Evolutionary conservation across 805 yeast species (phyloP).

Genomic region (Barnettozyma botsteinii): DNA sequence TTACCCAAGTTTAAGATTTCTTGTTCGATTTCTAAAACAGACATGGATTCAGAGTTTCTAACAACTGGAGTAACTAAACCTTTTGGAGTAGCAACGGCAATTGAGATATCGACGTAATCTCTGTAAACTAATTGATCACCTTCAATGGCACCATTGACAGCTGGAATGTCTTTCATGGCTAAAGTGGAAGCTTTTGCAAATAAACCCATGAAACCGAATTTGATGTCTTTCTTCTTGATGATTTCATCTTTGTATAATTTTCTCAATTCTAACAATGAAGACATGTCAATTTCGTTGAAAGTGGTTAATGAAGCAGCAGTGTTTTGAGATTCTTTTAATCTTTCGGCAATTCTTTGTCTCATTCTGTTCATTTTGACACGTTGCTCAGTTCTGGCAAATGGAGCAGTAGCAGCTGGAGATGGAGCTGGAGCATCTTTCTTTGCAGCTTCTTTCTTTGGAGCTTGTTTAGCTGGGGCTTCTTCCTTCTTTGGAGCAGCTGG

Average conservation of each 20-base stretch:
- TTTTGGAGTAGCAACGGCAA: conserved; percentile 99
- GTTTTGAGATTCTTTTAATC: conserved; percentile 98
- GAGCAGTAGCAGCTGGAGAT: conserved; percentile 23
- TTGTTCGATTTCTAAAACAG: conserved; percentile 83
- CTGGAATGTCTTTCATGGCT: conserved; percentile 92
- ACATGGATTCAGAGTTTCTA: conserved; percentile 90
- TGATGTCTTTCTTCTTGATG: conserved; percentile 86
- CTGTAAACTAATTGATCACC: conserved; percentile 91
- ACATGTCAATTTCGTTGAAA: conserved; percentile 97
- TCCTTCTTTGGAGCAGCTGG: conserved; percentile 23
- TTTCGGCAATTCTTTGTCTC: conserved; percentile 98
- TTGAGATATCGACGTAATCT: conserved; percentile 91
- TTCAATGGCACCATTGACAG: conserved; percentile 93
- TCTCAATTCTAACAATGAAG: conserved; percentile 86
- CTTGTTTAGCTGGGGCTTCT: conserved; percentile 16
- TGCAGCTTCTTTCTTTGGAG: conserved; percentile 22
- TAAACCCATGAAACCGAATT: conserved; percentile 98
- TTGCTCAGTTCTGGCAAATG: conserved; percentile 77
- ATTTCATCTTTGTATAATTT: conserved; percentile 95
- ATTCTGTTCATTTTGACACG: conserved; percentile 98
- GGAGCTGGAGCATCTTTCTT: conserved; percentile 19
- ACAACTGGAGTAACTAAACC: conserved; percentile 98
- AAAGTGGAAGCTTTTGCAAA: conserved; percentile 89
- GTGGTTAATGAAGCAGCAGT: conserved; percentile 98
- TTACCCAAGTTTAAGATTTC: conserved; percentile 77